Conservation (phyloP, 2,329 filamentous ascomycete genomes). For the Myriosclerotinia duriaeana region DNA sequence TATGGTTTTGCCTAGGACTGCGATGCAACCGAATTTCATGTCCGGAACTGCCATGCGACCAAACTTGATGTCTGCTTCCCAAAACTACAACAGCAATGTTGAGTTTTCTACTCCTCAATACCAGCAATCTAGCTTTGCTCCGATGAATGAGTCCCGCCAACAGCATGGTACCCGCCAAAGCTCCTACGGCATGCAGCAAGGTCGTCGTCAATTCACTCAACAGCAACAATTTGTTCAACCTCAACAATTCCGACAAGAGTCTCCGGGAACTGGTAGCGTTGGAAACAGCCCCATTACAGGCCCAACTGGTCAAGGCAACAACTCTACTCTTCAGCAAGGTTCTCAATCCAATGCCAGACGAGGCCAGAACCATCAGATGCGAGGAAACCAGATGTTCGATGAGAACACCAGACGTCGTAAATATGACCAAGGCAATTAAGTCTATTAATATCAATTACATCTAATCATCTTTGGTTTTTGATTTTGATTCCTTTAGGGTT, state of each 20-base stretch:
- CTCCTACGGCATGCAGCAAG: conserved; percentile 5
- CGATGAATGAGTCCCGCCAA: conserved; percentile 1
- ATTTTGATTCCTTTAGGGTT: conserved; percentile 7
- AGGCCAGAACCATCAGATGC: not conserved
- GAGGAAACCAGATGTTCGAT: conserved; percentile 13
- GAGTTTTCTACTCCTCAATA: conserved; percentile 18
- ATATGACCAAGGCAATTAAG: conserved; percentile 4
- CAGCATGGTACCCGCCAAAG: conserved; percentile 7
- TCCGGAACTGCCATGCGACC: not conserved
- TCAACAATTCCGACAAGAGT: conserved; percentile 14
- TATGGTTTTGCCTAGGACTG: conserved; percentile 22
- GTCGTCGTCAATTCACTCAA: conserved; percentile 9
- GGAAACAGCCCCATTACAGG: not conserved
- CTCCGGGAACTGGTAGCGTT: not conserved
- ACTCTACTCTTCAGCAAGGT: conserved; percentile 8
- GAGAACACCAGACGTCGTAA: not conserved
- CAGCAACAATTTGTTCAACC: conserved; percentile 2
- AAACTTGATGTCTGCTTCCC: conserved; percentile 8
- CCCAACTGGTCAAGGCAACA: not conserved
- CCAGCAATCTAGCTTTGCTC: conserved; percentile 4
- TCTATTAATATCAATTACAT: not conserved
- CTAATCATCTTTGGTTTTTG: not conserved
- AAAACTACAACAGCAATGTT: conserved; percentile 4
- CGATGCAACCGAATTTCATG: conserved; percentile 13
- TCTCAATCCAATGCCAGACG: conserved; percentile 5